Evolutionary conservation across 805 yeast genomes (phyloP).

Genomic region (Diddensiella caesifluorescens): DNA sequence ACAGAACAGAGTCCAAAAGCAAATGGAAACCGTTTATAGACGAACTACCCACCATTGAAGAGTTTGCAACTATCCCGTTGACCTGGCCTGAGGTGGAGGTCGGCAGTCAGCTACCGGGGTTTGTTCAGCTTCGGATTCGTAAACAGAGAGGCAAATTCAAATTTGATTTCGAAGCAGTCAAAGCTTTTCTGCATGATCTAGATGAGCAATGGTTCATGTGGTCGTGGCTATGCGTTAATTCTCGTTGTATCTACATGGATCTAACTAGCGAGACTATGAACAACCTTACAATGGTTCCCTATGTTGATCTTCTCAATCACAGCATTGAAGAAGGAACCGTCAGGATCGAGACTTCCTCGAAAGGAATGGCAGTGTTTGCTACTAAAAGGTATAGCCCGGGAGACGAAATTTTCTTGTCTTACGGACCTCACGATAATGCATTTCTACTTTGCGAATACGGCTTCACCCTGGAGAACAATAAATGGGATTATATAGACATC

Average conservation of each 20-base stretch:
- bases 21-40: slow-evolving; percentile 68
- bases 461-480: slow-evolving; percentile 53
- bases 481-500: slow-evolving; percentile 69
- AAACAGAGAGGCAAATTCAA: slow-evolving; percentile 32
- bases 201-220: slow-evolving; percentile 40
- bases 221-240: slow-evolving; percentile 85
- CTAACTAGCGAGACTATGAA: slow-evolving; percentile 41
- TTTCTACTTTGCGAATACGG: slow-evolving; percentile 85
- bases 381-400: slow-evolving; percentile 33
- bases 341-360: slow-evolving; percentile 34
- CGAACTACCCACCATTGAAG: slow-evolving; percentile 53
- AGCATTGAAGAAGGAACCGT: slow-evolving; percentile 31
- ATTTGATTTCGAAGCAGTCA: slow-evolving; percentile 41
- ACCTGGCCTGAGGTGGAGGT: slow-evolving; percentile 44
- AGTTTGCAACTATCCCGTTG: slow-evolving; percentile 55
- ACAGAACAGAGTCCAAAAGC: slow-evolving; percentile 29
- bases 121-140: slow-evolving; percentile 16
- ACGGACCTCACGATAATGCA: slow-evolving; percentile 86
- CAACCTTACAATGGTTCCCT: slow-evolving; percentile 87
- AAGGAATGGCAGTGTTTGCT: slow-evolving; percentile 51
- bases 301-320: slow-evolving; percentile 84
- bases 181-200: slow-evolving; percentile 16
- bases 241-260: slow-evolving; percentile 82
- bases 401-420: slow-evolving; percentile 66
- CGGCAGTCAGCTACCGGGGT: slow-evolving; percentile 18